phyloP scores from a whole-genome alignment of 345 rosid species.

The Moringa oleifera region DNA sequence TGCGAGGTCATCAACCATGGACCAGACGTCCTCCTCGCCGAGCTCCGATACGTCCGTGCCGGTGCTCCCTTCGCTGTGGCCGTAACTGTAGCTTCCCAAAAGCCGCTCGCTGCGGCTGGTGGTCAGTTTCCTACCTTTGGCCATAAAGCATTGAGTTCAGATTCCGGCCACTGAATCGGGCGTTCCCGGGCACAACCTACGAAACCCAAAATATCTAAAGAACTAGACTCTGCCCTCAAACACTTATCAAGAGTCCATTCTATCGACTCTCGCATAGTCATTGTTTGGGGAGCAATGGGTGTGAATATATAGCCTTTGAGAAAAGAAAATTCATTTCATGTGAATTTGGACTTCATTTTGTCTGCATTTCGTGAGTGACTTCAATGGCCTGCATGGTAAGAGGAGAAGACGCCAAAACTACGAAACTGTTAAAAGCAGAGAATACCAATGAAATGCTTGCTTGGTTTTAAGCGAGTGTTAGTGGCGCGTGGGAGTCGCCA shows the following conservation, averaged over 20 bases:
- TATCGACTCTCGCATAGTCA: neutral
- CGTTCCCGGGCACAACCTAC: neutral
- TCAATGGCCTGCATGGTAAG: neutral
- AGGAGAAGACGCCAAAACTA: neutral
- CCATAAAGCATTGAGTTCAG: constrained; percentile 15
- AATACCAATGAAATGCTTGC: no score
- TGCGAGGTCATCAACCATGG: constrained; percentile 43
- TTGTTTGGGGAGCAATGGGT: neutral
- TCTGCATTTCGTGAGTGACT: neutral
- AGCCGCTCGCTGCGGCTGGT: constrained; percentile 72
- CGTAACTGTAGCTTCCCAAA: constrained; percentile 34
- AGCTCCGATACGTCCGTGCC: constrained; percentile 45
- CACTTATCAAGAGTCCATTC: neutral
- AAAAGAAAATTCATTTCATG: neutral
- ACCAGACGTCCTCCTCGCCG: constrained; percentile 85
- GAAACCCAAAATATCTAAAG: no score
- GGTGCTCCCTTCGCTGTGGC: constrained; percentile 20
- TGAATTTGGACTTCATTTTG: neutral
- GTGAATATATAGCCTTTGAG: neutral
- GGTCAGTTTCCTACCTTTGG: constrained; percentile 65
- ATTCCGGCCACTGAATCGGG: neutral
- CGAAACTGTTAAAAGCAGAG: neutral
- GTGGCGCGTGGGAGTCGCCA: no score
- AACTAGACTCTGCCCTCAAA: neutral
- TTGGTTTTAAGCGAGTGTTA: no score